Conservation (phyloP, 192 early-diverging fungal species). For the Pilobolus umbonatus region DNA sequence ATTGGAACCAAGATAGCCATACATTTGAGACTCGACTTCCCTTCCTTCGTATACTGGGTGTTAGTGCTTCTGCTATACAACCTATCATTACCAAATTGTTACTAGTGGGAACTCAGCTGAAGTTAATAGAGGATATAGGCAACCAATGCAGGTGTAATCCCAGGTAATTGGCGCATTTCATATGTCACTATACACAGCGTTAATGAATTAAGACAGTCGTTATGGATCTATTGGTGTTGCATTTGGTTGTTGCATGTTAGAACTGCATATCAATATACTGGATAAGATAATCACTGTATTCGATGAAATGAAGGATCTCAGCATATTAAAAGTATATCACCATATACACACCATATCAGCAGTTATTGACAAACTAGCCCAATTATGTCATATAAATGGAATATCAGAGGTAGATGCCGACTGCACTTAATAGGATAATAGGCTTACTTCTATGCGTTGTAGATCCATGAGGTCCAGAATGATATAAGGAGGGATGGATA, state of each 20-base stretch:
- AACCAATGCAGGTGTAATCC: slow-evolving; percentile 23
- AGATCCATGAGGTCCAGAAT: too few relatives aligned
- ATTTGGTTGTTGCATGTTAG: slow-evolving; percentile 35
- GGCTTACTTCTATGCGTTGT: too few relatives aligned
- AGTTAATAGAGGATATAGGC: slow-evolving; percentile 26
- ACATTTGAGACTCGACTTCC: slow-evolving; percentile 5
- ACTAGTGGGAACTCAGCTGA: slow-evolving; percentile 27
- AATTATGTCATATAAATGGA: slow-evolving; percentile 19
- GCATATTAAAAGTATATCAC: slow-evolving; percentile 30
- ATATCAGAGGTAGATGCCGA: too few relatives aligned
- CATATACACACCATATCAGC: slow-evolving; percentile 18
- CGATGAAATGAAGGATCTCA: slow-evolving; percentile 1
- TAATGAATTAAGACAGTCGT: slow-evolving; percentile 4
- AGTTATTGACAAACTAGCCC: slow-evolving; percentile 23
- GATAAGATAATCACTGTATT: slow-evolving; percentile 26
- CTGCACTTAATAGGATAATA: too few relatives aligned
- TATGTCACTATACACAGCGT: neutral
- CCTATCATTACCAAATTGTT: neutral
- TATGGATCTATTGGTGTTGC: slow-evolving; percentile 33
- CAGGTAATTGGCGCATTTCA: slow-evolving; percentile 19
- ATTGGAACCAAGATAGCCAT: neutral
- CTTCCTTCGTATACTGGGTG: slow-evolving; percentile 12
- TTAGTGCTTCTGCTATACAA: neutral
- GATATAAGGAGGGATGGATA: slow-evolving; percentile 14
- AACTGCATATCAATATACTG: slow-evolving; percentile 30